Evolutionary conservation across 148 eudicot genomes (phyloP).

Genomic region (Cornus florida): DNA sequence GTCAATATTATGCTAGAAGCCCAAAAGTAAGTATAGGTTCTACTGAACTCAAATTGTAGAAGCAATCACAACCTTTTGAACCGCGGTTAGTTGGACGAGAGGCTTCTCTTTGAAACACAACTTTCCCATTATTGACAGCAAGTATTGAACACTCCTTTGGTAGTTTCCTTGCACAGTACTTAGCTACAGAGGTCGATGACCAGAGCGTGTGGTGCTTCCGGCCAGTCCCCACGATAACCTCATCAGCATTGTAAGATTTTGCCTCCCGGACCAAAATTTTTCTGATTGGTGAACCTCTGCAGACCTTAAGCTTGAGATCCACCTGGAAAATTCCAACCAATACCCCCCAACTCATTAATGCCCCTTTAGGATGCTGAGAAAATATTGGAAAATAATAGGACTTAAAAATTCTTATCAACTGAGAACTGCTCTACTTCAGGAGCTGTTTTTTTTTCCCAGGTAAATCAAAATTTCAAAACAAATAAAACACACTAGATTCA

Average conservation of each 20-base stretch:
- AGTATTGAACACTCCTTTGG: slow-evolving; percentile 68
- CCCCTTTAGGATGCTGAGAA: background rate
- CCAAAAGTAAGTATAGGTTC: background rate
- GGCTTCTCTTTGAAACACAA: slow-evolving; percentile 70
- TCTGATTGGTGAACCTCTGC: slow-evolving; percentile 79
- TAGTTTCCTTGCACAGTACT: slow-evolving; percentile 80
- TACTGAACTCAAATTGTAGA: background rate
- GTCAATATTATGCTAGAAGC: background rate
- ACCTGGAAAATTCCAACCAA: slow-evolving; percentile 45
- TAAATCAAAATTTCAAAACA: too few species aligned
- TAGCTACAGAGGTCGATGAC: slow-evolving; percentile 76
- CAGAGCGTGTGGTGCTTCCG: slow-evolving; percentile 55
- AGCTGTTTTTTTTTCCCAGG: background rate
- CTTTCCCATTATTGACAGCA: slow-evolving; percentile 87
- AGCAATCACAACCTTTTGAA: slow-evolving; percentile 34
- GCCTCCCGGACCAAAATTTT: slow-evolving; percentile 85
- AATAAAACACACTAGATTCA: background rate
- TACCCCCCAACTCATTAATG: background rate
- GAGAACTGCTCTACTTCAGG: background rate
- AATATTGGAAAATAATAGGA: background rate
- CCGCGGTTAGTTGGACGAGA: slow-evolving; percentile 17
- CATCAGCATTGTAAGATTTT: slow-evolving; percentile 51
- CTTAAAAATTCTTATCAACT: background rate
- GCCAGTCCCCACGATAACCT: slow-evolving; percentile 69
- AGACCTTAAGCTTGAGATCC: slow-evolving; percentile 92